These are phyloP conservation scores for Citrullus mucosospermus DNA, from an alignment of 306 rosid genomes.

Conservation along the genomic window DNA sequence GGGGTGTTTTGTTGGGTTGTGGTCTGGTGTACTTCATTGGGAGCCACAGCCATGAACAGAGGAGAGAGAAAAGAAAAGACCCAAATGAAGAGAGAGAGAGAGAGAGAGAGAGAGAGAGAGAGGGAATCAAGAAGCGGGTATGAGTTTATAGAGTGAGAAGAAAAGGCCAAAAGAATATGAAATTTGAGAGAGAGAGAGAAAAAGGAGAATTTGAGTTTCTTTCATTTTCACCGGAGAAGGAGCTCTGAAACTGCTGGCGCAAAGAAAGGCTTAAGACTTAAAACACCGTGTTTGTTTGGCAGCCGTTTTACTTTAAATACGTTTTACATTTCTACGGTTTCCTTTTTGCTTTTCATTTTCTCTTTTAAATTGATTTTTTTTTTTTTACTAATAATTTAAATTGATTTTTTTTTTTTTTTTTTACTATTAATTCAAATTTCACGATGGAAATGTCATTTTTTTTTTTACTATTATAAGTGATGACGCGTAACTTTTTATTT, in stretches of 20 bases:
- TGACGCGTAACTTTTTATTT: too few relatives aligned
- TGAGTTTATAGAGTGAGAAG: neutral
- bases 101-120: neutral
- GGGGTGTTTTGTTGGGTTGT: constrained; percentile 19
- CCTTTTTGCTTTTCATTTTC: neutral
- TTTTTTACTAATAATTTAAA: too few relatives aligned
- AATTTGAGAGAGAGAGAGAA: neutral
- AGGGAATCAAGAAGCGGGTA: neutral
- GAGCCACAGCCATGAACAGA: constrained; percentile 1
- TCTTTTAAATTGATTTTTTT: neutral
- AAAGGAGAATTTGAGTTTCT: neutral
- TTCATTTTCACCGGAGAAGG: neutral
- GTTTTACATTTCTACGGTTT: neutral
- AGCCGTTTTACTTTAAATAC: neutral
- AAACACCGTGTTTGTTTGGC: constrained; percentile 15
- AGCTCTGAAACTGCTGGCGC: neutral
- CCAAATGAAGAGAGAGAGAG: neutral
- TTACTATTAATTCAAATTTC: too few relatives aligned
- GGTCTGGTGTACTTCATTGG: constrained; percentile 46
- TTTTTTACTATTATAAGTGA: too few relatives aligned
- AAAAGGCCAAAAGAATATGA: neutral
- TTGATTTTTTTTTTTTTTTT: too few relatives aligned
- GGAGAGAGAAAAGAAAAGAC: constrained; percentile 6
- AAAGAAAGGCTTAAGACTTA: neutral
- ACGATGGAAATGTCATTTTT: too few relatives aligned